Conservation (phyloP, 1,284 basidiomycete species). For the Tilletia indica region DNA sequence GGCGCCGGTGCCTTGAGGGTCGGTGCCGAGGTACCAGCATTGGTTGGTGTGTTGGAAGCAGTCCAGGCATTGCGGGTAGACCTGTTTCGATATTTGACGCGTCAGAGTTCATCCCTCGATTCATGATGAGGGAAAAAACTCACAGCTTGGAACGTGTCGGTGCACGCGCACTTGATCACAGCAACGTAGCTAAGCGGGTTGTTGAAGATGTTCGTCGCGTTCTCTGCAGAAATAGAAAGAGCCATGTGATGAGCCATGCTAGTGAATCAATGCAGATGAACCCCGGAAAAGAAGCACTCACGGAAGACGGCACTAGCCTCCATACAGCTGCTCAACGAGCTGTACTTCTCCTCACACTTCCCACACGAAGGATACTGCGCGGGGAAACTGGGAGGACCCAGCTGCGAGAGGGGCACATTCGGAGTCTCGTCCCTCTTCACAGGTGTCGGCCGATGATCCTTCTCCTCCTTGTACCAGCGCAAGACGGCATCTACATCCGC, state of each 20-base stretch:
- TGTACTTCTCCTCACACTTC: conserved; percentile 40
- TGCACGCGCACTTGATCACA: conserved; percentile 69
- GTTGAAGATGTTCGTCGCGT: conserved; percentile 43
- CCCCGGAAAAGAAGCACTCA: background rate
- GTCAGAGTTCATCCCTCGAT: too few relatives aligned
- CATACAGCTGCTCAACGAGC: conserved; percentile 40
- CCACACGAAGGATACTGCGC: conserved; percentile 36
- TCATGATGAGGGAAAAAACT: background rate
- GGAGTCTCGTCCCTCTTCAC: conserved; percentile 26
- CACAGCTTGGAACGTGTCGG: conserved; percentile 66
- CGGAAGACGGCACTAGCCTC: conserved; percentile 34
- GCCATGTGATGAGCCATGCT: background rate
- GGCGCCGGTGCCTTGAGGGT: conserved; percentile 45
- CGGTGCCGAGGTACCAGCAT: conserved; percentile 32
- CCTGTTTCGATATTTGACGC: background rate
- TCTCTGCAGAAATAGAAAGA: conserved; percentile 17
- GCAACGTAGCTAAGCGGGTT: conserved; percentile 39
- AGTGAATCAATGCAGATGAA: background rate
- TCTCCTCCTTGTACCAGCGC: conserved; percentile 8
- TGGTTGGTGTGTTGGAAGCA: conserved; percentile 58
- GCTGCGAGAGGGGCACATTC: conserved; percentile 31
- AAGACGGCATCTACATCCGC: conserved; percentile 1
- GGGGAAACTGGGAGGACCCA: conserved; percentile 38
- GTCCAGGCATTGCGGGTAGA: conserved; percentile 69
- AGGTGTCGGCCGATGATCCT: background rate